Conservation (phyloP, 2,329 filamentous ascomycete genomes). For the Hysterium pulicare region DNA sequence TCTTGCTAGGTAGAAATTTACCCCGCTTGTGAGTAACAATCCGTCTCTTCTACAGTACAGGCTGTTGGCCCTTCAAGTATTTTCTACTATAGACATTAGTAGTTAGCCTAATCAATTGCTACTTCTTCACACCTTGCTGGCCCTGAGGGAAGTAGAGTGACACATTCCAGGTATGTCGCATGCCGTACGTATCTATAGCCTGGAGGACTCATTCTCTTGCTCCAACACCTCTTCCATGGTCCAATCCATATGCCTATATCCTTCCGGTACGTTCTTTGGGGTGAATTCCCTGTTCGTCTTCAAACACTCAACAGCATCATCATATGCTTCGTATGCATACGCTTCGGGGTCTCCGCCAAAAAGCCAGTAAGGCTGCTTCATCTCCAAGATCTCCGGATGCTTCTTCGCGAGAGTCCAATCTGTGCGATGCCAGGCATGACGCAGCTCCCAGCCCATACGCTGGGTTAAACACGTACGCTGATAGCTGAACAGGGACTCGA, state of each 20-base stretch:
- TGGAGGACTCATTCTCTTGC: background rate
- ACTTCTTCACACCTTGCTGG: too few species aligned
- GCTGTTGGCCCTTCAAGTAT: too few species aligned
- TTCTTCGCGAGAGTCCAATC: conserved; percentile 4
- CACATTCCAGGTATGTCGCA: too few species aligned
- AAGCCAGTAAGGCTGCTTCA: conserved; percentile 8
- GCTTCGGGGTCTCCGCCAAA: conserved; percentile 5
- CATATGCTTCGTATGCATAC: conserved; percentile 6
- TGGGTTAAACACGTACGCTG: conserved; percentile 6
- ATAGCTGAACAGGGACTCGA: background rate
- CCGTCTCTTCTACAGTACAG: too few species aligned
- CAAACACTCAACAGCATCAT: conserved; percentile 3
- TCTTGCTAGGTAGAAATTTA: too few species aligned
- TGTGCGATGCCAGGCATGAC: conserved; percentile 9
- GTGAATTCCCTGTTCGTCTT: conserved; percentile 2
- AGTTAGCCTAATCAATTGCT: too few species aligned
- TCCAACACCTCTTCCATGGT: conserved; percentile 2
- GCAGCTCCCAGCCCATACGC: conserved; percentile 10
- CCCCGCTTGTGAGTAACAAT: too few species aligned
- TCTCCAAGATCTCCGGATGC: conserved; percentile 6
- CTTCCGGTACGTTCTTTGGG: conserved; percentile 1
- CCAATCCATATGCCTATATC: conserved; percentile 5
- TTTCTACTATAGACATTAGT: too few species aligned
- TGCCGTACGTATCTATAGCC: too few species aligned
- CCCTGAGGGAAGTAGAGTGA: too few species aligned